Percentiles rank a stretch among this genome's conserved stretches.
These are phyloP conservation scores for Aureobasidium sp. DNA, from an alignment of 2,329 filamentous ascomycete species.

Conservation along the genomic window DNA sequence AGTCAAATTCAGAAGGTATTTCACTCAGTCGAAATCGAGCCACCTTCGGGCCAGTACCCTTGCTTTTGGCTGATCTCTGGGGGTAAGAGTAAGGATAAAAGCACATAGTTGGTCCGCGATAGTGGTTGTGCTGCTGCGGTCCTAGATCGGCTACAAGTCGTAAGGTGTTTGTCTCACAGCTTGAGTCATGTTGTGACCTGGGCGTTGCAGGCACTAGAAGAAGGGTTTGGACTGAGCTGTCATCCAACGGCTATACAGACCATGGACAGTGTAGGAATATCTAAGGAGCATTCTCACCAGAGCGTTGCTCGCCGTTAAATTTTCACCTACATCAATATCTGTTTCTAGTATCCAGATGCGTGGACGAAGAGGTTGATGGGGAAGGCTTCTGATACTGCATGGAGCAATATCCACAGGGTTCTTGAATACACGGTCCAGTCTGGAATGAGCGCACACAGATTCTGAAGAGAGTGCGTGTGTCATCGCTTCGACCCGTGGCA, in stretches of 20 bases:
- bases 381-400: neutral
- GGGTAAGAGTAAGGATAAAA: neutral
- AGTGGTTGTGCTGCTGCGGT: slow-evolving; percentile 7
- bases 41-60: slow-evolving; percentile 1
- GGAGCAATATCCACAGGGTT: slow-evolving; percentile 4
- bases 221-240: neutral
- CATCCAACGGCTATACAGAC: neutral
- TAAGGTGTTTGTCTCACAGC: slow-evolving; percentile 12
- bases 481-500: neutral
- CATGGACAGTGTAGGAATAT: neutral
- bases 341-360: neutral
- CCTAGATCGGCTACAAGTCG: neutral
- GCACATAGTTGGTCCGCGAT: neutral
- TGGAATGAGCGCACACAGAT: neutral
- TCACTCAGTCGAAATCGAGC: neutral
- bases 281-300: neutral
- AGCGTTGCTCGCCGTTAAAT: neutral
- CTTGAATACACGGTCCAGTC: neutral
- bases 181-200: slow-evolving; percentile 14
- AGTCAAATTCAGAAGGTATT: neutral
- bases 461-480: neutral
- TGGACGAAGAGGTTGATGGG: neutral
- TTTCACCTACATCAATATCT: too few relatives aligned
- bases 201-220: neutral
- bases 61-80: slow-evolving; percentile 15